Conservation (phyloP, 352 stramenopile species). For the Globisporangium iwayamae region DNA sequence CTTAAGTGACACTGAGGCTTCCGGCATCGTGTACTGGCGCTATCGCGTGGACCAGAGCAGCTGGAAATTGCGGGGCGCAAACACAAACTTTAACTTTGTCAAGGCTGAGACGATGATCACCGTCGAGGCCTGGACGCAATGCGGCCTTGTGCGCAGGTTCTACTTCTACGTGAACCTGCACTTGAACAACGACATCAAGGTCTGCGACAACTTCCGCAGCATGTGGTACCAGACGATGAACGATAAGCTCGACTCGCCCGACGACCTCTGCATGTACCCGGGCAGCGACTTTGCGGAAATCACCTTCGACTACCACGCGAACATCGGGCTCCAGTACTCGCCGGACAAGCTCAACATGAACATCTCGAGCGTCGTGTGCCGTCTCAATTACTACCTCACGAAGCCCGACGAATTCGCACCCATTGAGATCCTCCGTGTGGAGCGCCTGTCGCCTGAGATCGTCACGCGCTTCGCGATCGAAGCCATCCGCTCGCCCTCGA, state of each 20-base stretch:
- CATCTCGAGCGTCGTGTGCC: slow-evolving; percentile 42
- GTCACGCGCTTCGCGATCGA: slow-evolving; percentile 49
- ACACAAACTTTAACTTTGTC: slow-evolving; percentile 27
- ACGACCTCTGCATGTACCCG: slow-evolving; percentile 37
- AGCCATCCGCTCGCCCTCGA: slow-evolving; percentile 33
- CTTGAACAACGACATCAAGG: slow-evolving; percentile 34
- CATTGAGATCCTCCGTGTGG: slow-evolving; percentile 10
- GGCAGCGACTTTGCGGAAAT: slow-evolving; percentile 58
- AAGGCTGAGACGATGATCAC: slow-evolving; percentile 39
- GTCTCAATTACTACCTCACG: slow-evolving; percentile 20
- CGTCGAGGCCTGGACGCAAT: slow-evolving; percentile 54
- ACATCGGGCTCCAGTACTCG: slow-evolving; percentile 37
- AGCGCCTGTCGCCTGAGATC: slow-evolving; percentile 32
- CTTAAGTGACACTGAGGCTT: not conserved
- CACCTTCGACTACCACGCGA: slow-evolving; percentile 61
- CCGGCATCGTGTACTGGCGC: not conserved
- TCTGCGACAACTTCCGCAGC: slow-evolving; percentile 49
- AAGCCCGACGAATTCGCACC: slow-evolving; percentile 3
- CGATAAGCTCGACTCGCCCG: slow-evolving; percentile 24
- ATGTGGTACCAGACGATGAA: slow-evolving; percentile 66
- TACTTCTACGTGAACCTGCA: slow-evolving; percentile 56
- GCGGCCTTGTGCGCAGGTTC: slow-evolving; percentile 29
- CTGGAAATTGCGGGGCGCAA: slow-evolving; percentile 20
- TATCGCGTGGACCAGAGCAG: slow-evolving; percentile 16
- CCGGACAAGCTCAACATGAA: slow-evolving; percentile 31